phyloP scores from a whole-genome alignment of 192 early-diverging fungal genomes.

The Coemansia sp. region DNA sequence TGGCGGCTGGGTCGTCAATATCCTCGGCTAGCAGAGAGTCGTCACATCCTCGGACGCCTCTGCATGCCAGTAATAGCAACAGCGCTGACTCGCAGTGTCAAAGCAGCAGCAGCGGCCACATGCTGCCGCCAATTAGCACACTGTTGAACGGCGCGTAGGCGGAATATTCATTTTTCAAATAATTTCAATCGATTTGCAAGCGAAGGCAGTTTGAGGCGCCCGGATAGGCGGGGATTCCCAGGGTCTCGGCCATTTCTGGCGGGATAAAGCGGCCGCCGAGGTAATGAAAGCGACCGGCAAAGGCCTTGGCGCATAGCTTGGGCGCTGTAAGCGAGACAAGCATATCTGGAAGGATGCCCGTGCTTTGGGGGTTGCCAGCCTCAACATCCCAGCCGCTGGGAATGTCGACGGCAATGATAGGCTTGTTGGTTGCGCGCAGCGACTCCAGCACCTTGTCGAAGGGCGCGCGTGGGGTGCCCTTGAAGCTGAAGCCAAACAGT shows the following conservation, averaged over 20 bases:
- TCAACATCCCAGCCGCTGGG: slow-evolving; percentile 96
- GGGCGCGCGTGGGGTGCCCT: slow-evolving; percentile 69
- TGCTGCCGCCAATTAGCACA: slow-evolving; percentile 40
- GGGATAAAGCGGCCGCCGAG: slow-evolving; percentile 91
- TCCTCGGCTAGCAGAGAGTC: slow-evolving; percentile 25
- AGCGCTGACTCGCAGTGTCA: slow-evolving; percentile 11
- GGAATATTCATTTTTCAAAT: not conserved
- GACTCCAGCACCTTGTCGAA: slow-evolving; percentile 46
- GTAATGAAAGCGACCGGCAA: slow-evolving; percentile 70
- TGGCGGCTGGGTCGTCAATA: not conserved
- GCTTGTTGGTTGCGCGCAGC: slow-evolving; percentile 16
- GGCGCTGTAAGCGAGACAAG: slow-evolving; percentile 91
- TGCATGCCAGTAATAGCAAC: slow-evolving; percentile 1
- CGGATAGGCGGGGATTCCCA: slow-evolving; percentile 69
- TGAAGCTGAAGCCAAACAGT: slow-evolving; percentile 91
- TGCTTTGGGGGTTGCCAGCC: slow-evolving; percentile 52
- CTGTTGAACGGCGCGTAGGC: slow-evolving; percentile 21
- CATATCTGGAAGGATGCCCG: slow-evolving; percentile 68
- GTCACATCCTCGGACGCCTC: slow-evolving; percentile 24
- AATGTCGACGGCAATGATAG: slow-evolving; percentile 80
- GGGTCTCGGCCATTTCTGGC: slow-evolving; percentile 60
- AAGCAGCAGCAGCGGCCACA: slow-evolving; percentile 2
- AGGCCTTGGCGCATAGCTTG: slow-evolving; percentile 69
- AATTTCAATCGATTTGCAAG: slow-evolving; percentile 8
- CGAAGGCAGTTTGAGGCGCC: slow-evolving; percentile 69